Conservation (phyloP, 768 basidiomycete species). For the Pulveroboletus sp. region DNA sequence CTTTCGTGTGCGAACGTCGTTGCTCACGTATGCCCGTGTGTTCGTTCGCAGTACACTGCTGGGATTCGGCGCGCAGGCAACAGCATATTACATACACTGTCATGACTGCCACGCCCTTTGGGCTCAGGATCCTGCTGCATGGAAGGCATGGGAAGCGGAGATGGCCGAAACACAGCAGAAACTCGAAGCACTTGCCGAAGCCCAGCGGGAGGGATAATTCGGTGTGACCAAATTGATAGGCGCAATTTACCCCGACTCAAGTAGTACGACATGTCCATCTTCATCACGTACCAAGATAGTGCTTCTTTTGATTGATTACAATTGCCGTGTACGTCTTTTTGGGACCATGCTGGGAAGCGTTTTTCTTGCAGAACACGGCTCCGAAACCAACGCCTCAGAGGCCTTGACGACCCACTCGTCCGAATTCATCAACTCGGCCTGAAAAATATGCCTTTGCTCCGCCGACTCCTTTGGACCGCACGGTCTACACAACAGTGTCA, state of each 20-base stretch:
- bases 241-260: not conserved
- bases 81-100: conserved; percentile 48
- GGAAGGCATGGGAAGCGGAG: conserved; percentile 44
- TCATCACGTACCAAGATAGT: not conserved
- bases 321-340: not conserved
- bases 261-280: not conserved
- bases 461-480: conserved; percentile 39
- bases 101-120: conserved; percentile 42
- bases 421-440: conserved; percentile 42
- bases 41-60: conserved; percentile 33
- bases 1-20: not conserved
- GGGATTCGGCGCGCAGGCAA: conserved; percentile 32
- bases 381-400: conserved; percentile 51
- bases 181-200: conserved; percentile 19
- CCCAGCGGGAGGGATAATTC: not conserved
- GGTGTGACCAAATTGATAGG: not conserved
- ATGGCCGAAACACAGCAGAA: conserved; percentile 35
- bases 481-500: conserved; percentile 35
- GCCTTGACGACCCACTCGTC: conserved; percentile 48
- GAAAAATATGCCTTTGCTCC: conserved; percentile 51
- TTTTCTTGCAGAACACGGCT: not conserved
- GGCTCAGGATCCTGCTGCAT: conserved; percentile 30
- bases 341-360: not conserved
- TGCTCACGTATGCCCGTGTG: conserved; percentile 6
- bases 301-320: too few species aligned